Evolutionary conservation across 208 protist species (phyloP).

Genomic region (Kentomonas sorsogonicus): DNA sequence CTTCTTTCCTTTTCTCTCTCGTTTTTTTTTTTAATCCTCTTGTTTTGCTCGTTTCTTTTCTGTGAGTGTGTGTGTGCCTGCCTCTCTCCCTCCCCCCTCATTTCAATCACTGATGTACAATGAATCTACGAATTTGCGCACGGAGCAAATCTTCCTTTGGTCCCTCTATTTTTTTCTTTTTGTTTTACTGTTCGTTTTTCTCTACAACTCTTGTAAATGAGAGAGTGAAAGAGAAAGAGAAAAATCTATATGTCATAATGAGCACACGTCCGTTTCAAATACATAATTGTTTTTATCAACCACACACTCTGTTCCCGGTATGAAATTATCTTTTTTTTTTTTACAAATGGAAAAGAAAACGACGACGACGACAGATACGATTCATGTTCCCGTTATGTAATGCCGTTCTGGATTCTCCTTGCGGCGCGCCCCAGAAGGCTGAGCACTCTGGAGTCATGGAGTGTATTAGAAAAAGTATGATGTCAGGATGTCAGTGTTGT

Average conservation of each 20-base stretch:
- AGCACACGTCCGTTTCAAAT: background rate
- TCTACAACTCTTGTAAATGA: background rate
- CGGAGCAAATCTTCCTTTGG: background rate
- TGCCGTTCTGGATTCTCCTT: background rate
- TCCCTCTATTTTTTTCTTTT: constrained; percentile 20
- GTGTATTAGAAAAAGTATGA: background rate
- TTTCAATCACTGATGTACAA: background rate
- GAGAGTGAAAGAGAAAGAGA: background rate
- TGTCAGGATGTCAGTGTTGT: constrained; percentile 2
- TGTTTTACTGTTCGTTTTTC: constrained; percentile 13
- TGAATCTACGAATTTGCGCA: background rate
- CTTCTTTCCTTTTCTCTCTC: constrained; percentile 16
- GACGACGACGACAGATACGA: background rate
- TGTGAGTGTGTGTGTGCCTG: constrained; percentile 1
- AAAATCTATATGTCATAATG: background rate
- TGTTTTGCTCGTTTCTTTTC: constrained; percentile 5
- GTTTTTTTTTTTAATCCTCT: constrained; percentile 13
- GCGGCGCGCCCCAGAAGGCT: background rate
- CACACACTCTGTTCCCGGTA: background rate
- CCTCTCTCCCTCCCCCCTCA: no score
- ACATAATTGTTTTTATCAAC: background rate
- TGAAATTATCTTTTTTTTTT: constrained; percentile 1
- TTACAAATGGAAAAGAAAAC: background rate
- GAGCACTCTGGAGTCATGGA: no score
- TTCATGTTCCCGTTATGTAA: constrained; percentile 6